Evolutionary conservation across 2,329 filamentous ascomycete species (phyloP).

Genomic region (Colletotrichum sp.): DNA sequence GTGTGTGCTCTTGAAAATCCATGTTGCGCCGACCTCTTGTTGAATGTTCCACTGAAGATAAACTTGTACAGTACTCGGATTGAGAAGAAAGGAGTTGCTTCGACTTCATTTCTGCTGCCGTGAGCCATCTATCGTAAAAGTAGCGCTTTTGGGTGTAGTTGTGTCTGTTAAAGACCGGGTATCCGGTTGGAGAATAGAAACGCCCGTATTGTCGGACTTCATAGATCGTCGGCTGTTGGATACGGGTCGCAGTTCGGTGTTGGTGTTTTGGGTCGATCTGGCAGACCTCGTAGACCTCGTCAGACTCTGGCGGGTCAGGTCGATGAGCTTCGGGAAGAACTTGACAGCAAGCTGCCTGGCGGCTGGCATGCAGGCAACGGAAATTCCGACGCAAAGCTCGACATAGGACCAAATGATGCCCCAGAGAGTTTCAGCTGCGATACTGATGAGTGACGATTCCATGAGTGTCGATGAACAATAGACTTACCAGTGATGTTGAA

Average conservation of each 20-base stretch:
- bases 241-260: background rate
- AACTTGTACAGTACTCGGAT: background rate
- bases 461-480: background rate
- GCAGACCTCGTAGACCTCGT: background rate
- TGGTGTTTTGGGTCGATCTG: background rate
- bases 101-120: background rate
- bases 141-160: background rate
- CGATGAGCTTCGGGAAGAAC: background rate
- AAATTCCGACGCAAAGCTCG: background rate
- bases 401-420: background rate
- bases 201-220: background rate
- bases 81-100: background rate
- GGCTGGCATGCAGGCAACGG: background rate
- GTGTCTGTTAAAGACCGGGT: background rate
- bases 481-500: background rate
- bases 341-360: background rate
- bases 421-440: background rate
- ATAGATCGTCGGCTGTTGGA: background rate
- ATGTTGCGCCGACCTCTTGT: background rate
- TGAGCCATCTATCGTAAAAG: background rate
- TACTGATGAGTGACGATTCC: background rate
- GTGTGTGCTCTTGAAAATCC: background rate
- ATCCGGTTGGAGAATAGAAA: background rate
- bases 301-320: background rate
- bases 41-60: fast-evolving